phyloP scores from a whole-genome alignment of 805 yeast genomes.

The Blastobotrys muscicola region DNA sequence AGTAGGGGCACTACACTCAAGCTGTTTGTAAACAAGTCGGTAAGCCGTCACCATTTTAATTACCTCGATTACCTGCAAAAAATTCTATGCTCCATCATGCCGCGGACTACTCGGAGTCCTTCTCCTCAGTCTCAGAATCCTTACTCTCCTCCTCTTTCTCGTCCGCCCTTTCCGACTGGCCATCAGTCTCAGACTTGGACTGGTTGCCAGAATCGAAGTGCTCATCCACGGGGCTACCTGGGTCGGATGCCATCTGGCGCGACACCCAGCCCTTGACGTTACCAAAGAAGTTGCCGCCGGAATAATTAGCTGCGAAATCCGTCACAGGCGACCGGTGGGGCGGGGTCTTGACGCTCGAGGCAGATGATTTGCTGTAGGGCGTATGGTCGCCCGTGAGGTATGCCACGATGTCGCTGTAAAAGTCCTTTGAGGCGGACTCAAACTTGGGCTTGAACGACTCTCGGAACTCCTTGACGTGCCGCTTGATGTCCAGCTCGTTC shows the following conservation, averaged over 20 bases:
- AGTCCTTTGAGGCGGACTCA: conserved; percentile 64
- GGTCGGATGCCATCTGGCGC: conserved; percentile 11
- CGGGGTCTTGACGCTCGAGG: conserved; percentile 2
- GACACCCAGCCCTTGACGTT: conserved; percentile 29
- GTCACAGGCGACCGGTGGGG: conserved; percentile 42
- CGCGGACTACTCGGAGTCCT: too few species aligned
- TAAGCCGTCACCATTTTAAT: too few species aligned
- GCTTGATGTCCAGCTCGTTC: conserved; percentile 88
- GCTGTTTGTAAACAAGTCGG: too few species aligned
- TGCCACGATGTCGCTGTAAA: conserved; percentile 62
- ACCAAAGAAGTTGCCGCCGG: conserved; percentile 34
- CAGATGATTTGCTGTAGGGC: conserved; percentile 4
- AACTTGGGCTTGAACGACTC: conserved; percentile 68
- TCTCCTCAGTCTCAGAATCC: too few species aligned
- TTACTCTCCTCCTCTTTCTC: too few species aligned
- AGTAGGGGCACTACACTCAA: too few species aligned
- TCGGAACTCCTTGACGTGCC: conserved; percentile 81
- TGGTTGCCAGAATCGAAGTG: background rate
- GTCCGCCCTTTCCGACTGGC: too few species aligned
- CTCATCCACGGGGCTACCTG: background rate
- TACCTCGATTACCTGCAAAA: too few species aligned
- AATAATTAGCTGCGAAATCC: conserved; percentile 54
- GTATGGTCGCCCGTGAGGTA: conserved; percentile 12
- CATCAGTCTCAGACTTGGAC: background rate
- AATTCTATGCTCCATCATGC: too few species aligned